Evolutionary conservation across 805 yeast genomes (phyloP).

Genomic region (Kuraishia floccosa): DNA sequence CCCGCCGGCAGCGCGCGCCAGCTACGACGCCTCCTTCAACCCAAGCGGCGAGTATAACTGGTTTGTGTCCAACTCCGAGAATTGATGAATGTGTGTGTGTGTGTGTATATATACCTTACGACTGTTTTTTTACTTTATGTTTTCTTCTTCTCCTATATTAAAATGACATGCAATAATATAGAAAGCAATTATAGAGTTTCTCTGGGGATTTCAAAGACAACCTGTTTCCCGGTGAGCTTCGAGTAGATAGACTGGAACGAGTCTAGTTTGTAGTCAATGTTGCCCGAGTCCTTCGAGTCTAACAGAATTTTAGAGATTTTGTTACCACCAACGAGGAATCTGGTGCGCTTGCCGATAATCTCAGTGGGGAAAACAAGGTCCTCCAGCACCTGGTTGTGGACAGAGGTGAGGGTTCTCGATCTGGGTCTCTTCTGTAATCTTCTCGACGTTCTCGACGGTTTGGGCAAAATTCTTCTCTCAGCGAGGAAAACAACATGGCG

Average conservation of each 20-base stretch:
- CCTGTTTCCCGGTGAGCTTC: conserved; percentile 99
- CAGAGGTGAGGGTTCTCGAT: conserved; percentile 98
- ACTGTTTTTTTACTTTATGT: too few relatives aligned
- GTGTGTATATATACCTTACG: too few relatives aligned
- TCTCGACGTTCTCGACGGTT: conserved; percentile 94
- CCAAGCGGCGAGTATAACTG: too few relatives aligned
- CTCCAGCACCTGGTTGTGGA: conserved; percentile 97
- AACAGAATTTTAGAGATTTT: conserved; percentile 95
- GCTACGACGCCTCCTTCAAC: too few relatives aligned
- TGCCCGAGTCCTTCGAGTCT: conserved; percentile 94
- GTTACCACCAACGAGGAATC: conserved; percentile 98
- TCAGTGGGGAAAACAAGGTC: conserved; percentile 99
- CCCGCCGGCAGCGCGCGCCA: too few relatives aligned
- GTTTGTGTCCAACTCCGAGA: too few relatives aligned
- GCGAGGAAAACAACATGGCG: conserved; percentile 98
- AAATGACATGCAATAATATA: too few relatives aligned
- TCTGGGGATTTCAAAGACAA: conserved; percentile 88
- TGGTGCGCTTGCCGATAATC: conserved; percentile 97
- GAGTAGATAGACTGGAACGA: conserved; percentile 98
- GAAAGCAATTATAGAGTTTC: conserved; percentile 37
- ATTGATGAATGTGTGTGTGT: too few relatives aligned
- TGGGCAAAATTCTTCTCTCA: conserved; percentile 98
- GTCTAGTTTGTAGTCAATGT: conserved; percentile 97
- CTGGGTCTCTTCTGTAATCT: conserved; percentile 98
- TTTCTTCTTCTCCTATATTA: too few relatives aligned